A percentile compares a stretch with the other conserved stretches of the same genome.
These are phyloP conservation scores for Aspergillus kassunensis DNA, from an alignment of 495 filamentous ascomycete species.

Conservation along the genomic window DNA sequence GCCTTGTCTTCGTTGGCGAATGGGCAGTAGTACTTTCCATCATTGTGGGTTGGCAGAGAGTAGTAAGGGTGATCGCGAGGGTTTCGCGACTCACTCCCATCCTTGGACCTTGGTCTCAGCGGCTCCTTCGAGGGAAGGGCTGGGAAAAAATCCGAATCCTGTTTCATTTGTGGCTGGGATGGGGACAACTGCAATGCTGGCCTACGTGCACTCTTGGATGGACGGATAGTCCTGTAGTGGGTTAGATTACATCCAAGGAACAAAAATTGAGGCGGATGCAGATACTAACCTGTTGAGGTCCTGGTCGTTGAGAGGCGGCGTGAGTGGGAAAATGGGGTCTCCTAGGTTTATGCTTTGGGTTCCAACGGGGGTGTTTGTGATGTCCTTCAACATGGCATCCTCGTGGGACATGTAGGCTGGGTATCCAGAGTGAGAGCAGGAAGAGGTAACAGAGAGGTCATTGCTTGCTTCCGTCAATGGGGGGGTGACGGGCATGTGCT, in stretches of 20 bases:
- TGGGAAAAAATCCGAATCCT: conserved; percentile 38
- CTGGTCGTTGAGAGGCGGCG: conserved; percentile 40
- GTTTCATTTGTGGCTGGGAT: conserved; percentile 33
- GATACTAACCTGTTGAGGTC: conserved; percentile 43
- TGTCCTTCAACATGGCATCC: conserved; percentile 39
- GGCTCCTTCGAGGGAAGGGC: conserved; percentile 37
- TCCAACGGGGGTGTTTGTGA: conserved; percentile 31
- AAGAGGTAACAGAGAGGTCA: conserved; percentile 44
- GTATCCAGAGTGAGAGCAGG: conserved; percentile 42
- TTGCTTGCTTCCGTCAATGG: conserved; percentile 45
- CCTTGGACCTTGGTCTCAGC: conserved; percentile 44
- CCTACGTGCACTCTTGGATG: conserved; percentile 36
- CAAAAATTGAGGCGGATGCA: neutral
- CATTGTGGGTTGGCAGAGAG: conserved; percentile 60
- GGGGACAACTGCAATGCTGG: conserved; percentile 30
- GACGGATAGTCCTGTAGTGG: conserved; percentile 36
- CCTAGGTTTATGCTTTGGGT: conserved; percentile 38
- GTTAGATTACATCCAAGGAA: conserved; percentile 15
- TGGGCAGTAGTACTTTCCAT: conserved; percentile 89
- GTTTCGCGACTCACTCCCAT: conserved; percentile 49
- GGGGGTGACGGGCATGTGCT: conserved; percentile 41
- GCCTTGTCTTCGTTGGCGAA: conserved; percentile 63
- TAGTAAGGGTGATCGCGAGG: conserved; percentile 78
- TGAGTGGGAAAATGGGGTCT: conserved; percentile 41
- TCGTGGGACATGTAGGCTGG: conserved; percentile 38